Evolutionary conservation across 306 rosid genomes (phyloP), one percentile per base, ranked within the genome.

Genomic region (Albizia julibrissin): DNA sequence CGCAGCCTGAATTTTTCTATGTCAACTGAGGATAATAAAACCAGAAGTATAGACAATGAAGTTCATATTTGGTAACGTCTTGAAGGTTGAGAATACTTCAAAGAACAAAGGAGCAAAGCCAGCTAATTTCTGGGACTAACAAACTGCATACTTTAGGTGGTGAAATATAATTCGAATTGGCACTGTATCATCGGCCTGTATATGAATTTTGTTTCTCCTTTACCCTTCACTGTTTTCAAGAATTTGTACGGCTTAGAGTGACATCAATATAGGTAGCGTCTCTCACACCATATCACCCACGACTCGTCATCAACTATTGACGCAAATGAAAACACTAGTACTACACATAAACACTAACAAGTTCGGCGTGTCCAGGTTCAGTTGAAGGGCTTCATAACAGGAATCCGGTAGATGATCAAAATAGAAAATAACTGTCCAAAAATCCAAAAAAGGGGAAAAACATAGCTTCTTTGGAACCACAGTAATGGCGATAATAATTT

Each of bases 301-400:
- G 58, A 22, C 37, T 0, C 21, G 74, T 76, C 61, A 15, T 54
- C 77, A 39, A 73, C 52, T 74, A 70, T 34, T 29, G 21, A 81
- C 21, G 44, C 73, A 6, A 18, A 61, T 11, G 76, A n/a, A 69
- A 70, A 70, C n/a, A 46, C 75, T 81, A 81, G 78, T 69, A 52
- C 62, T 19, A 59, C 69, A 72, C 37, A 65, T 7, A 19, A 21
- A 2, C 67, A 43, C 75, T 58, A 15, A 33, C 76, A 78, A 12
- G 66, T 74, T 62, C 73, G 47, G 22, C 61, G 11, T 70, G 26
- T 14, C 65, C 39, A 75, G 42, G 50, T 70, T 78, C 44, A 74
- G 76, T 74, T 79, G 37, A 33, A 76, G 31, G 31, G 1, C 18
- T 67, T 50, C 59, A 66, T 33, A 11, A 73, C 37, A 58, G 2